Evolutionary conservation across 306 rosid genomes (phyloP), one percentile per base, ranked within the genome.

Genomic region (Crataegus laevigata): DNA sequence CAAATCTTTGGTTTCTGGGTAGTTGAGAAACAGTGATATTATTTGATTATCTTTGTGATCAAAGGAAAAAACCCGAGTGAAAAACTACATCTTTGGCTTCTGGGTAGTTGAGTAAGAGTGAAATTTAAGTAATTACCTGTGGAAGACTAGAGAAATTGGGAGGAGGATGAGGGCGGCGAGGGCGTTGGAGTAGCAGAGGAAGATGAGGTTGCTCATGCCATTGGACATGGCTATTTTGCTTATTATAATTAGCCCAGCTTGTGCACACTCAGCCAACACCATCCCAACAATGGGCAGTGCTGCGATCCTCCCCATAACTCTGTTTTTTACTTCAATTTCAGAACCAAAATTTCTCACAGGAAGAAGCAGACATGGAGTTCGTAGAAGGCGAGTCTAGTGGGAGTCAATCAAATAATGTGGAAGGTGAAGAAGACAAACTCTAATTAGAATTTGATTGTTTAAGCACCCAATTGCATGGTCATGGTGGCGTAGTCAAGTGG

Each of bases 131-230:
- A 47, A 13, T 38, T 18, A 87, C 89, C 92, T 86, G 80, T 89
- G 85, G 66, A 85, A 10, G 57, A 80, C 30, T 24, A 85, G 68
- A 22, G 97, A 90, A 83, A 70, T 62, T n/a, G 91, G 93, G 38
- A 90, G 91, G 71, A 92, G 96, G 12, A 92, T 9, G 5, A 88
- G 82, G 34, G 96, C 55, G 75, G 96, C 93, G 51, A 92, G 72
- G 0, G 88, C 38, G 29, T 90, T 92, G 68, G 93, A 90, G 81
- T 87, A 90, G 89, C 87, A 84, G 75, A 90, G 80, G 82, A 92
- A 92, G 43, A 92, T 47, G 77, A 92, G 79, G 81, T 78, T 87
- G 83, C 77, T 84, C 91, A 90, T 89, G 8, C 97, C 96, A 62
- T 82, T 73, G 11, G 88, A 68, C 90, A 92, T 87, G 19, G 84